Percentiles rank a stretch among this genome's conserved stretches.
phyloP scores from a whole-genome alignment of 2,329 filamentous ascomycete species.

The Colletotrichum lindemuthianum region DNA sequence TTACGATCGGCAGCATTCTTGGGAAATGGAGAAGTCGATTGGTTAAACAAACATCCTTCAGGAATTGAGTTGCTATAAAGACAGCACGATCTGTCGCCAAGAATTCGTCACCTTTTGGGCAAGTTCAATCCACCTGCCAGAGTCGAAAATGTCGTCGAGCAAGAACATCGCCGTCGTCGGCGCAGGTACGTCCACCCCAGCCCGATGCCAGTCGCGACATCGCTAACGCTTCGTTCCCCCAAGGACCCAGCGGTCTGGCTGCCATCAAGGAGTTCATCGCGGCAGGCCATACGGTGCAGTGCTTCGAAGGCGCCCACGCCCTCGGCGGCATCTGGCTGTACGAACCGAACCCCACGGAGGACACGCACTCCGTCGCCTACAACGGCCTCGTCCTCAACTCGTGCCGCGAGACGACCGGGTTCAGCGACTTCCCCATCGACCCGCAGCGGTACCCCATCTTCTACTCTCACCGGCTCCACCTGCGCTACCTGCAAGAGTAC shows the following conservation, averaged over 20 bases:
- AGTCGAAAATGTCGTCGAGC: conserved; percentile 2
- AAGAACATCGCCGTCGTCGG: conserved; percentile 40
- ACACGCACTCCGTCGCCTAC: conserved; percentile 48
- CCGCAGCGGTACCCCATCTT: conserved; percentile 49
- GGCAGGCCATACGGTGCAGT: conserved; percentile 46
- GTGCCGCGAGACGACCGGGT: conserved; percentile 49
- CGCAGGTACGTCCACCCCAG: conserved; percentile 34
- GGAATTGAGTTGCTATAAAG: too few relatives aligned
- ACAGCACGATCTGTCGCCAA: too few relatives aligned
- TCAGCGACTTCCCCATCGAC: conserved; percentile 53
- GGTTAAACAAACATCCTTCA: background rate
- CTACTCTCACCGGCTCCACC: conserved; percentile 47
- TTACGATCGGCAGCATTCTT: conserved; percentile 2
- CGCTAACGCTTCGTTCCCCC: background rate
- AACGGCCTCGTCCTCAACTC: conserved; percentile 49
- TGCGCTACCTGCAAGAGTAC: conserved; percentile 49
- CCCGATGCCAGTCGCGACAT: background rate
- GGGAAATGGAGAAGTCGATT: background rate
- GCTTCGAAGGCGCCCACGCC: conserved; percentile 47
- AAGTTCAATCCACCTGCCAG: too few relatives aligned
- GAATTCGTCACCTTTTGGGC: too few relatives aligned
- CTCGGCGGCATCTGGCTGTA: conserved; percentile 53
- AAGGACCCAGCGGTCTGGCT: conserved; percentile 47
- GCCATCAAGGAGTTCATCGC: conserved; percentile 51
- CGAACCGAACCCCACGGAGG: conserved; percentile 40